A percentile compares a stretch with the other conserved stretches of the same genome.
Evolutionary conservation across 2,329 filamentous ascomycete genomes (phyloP).

Genomic region (Diplocarpon rosae): DNA sequence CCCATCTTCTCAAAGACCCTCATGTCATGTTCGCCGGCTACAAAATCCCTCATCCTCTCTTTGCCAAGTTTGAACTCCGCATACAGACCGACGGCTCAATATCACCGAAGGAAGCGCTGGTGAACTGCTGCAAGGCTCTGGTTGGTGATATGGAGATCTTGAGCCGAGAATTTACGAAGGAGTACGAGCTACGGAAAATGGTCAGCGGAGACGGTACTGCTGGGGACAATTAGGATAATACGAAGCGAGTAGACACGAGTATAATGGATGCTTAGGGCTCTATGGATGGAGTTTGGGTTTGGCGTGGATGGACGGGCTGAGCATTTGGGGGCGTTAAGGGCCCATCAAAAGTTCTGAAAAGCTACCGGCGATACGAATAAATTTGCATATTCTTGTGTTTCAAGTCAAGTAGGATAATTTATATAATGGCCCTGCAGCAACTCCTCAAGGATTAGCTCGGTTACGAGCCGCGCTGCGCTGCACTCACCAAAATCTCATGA

Average conservation of each 20-base stretch:
- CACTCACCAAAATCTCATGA: no score
- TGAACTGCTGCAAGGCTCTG: conserved; percentile 70
- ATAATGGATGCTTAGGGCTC: not conserved
- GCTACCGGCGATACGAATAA: not conserved
- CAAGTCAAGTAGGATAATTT: not conserved
- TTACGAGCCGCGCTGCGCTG: not conserved
- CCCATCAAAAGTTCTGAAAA: not conserved
- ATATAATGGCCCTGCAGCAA: no score
- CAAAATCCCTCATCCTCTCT: conserved; percentile 46
- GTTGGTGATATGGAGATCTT: conserved; percentile 72
- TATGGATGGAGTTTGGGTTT: conserved; percentile 2
- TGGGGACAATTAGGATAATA: conserved; percentile 4
- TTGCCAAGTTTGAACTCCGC: conserved; percentile 55
- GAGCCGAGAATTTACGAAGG: conserved; percentile 81
- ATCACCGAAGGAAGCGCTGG: conserved; percentile 78
- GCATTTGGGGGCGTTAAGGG: conserved; percentile 2
- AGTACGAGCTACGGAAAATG: conserved; percentile 83
- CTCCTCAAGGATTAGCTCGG: not conserved
- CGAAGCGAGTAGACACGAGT: not conserved
- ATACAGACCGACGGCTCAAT: conserved; percentile 86
- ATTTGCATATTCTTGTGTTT: not conserved
- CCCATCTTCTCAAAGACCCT: conserved; percentile 72
- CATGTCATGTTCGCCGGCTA: conserved; percentile 88
- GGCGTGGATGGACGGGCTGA: not conserved
- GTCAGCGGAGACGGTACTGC: conserved; percentile 36